These are phyloP conservation scores for Wallacemonas rigidus DNA, from an alignment of 208 protist genomes.

Conservation along the genomic window DNA sequence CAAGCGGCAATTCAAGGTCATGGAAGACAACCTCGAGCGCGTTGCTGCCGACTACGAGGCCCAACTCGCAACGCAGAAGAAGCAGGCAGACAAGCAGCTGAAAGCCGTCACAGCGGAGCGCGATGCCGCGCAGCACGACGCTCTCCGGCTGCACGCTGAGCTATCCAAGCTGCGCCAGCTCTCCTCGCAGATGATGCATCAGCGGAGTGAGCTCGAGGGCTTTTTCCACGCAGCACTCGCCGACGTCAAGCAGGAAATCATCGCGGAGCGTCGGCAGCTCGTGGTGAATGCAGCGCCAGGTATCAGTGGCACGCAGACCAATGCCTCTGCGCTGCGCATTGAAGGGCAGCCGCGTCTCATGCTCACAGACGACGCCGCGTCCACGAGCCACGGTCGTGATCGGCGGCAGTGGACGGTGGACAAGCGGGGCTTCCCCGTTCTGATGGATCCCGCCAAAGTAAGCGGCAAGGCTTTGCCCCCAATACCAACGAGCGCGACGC, in stretches of 20 bases:
- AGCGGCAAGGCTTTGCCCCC: slow-evolving; percentile 24
- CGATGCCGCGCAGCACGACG: slow-evolving; percentile 56
- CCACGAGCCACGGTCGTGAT: not conserved
- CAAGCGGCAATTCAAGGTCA: slow-evolving; percentile 45
- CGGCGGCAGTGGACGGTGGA: slow-evolving; percentile 17
- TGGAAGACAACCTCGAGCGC: slow-evolving; percentile 59
- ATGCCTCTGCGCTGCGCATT: slow-evolving; percentile 40
- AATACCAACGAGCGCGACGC: slow-evolving; percentile 9
- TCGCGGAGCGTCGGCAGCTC: slow-evolving; percentile 53
- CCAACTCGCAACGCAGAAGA: slow-evolving; percentile 32
- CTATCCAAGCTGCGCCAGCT: slow-evolving; percentile 59
- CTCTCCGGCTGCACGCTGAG: slow-evolving; percentile 50
- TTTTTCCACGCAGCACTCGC: slow-evolving; percentile 87
- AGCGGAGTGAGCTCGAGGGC: slow-evolving; percentile 79
- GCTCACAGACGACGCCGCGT: slow-evolving; percentile 33
- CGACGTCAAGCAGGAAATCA: slow-evolving; percentile 65
- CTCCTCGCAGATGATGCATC: slow-evolving; percentile 53
- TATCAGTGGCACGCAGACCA: slow-evolving; percentile 26
- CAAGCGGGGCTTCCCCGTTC: slow-evolving; percentile 32
- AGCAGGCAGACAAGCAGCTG: slow-evolving; percentile 34
- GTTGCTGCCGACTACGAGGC: slow-evolving; percentile 66
- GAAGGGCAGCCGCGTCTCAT: slow-evolving; percentile 47
- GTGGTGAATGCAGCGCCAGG: slow-evolving; percentile 8
- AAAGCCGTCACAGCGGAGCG: slow-evolving; percentile 45
- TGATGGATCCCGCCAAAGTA: slow-evolving; percentile 18